Conservation (phyloP, 2,329 filamentous ascomycete genomes). For the Orbilia quercus region DNA sequence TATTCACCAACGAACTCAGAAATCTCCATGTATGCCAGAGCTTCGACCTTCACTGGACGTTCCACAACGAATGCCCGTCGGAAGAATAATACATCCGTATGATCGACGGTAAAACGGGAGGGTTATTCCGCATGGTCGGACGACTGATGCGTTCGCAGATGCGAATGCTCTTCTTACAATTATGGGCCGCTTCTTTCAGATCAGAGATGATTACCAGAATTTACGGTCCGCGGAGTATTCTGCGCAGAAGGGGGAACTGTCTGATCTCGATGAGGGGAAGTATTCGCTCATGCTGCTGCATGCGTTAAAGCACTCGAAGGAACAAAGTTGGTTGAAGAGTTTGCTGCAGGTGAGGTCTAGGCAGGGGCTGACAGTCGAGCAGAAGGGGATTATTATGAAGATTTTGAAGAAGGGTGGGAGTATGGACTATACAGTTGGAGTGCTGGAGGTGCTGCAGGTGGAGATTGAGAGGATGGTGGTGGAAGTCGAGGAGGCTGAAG, state of each 20-base stretch:
- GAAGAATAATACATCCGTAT: constrained; percentile 30
- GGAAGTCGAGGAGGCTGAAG: constrained; percentile 5
- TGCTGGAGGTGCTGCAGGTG: constrained; percentile 1
- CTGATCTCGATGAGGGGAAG: constrained; percentile 38
- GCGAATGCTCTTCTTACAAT: constrained; percentile 10
- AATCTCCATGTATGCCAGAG: constrained; percentile 20
- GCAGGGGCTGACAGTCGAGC: constrained; percentile 3
- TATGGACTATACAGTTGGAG: constrained; percentile 22
- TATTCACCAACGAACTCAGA: constrained; percentile 14
- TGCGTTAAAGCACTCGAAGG: constrained; percentile 12
- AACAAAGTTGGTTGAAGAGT: constrained; percentile 8
- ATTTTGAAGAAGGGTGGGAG: constrained; percentile 6
- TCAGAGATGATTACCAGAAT: constrained; percentile 22
- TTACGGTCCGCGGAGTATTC: constrained; percentile 2
- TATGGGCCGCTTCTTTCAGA: constrained; percentile 22
- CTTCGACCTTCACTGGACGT: constrained; percentile 31
- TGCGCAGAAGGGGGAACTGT: constrained; percentile 16
- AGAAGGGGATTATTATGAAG: constrained; percentile 20
- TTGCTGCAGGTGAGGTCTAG: constrained; percentile 4
- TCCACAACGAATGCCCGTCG: constrained; percentile 22
- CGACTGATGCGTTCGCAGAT: constrained; percentile 7
- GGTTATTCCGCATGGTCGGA: constrained; percentile 14
- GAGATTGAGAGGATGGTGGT: constrained; percentile 8
- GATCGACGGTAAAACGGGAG: constrained; percentile 25
- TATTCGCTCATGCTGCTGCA: constrained; percentile 38